Evolutionary conservation across 345 rosid species (phyloP).

Genomic region (Sonneratia caseolaris): DNA sequence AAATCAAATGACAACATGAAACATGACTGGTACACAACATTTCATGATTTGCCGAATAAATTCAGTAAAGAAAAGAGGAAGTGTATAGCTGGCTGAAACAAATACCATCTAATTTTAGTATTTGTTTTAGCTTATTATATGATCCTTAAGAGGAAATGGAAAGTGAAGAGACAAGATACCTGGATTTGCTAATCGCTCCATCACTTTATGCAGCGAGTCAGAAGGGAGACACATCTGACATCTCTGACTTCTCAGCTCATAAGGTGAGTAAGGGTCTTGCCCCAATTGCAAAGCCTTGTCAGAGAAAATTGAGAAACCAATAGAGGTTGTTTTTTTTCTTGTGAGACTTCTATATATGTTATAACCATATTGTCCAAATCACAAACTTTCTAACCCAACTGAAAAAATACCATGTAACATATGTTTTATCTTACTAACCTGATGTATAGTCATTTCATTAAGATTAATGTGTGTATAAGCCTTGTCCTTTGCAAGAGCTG

Average conservation of each 20-base stretch:
- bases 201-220: constrained; percentile 57
- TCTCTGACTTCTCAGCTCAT: constrained; percentile 44
- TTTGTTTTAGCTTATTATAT: too few relatives aligned
- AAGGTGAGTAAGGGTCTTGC: constrained; percentile 43
- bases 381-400: neutral
- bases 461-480: constrained; percentile 92
- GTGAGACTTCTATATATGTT: neutral
- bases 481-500: constrained; percentile 70
- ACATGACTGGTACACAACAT: too few relatives aligned
- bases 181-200: constrained; percentile 60
- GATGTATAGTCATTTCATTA: constrained; percentile 78
- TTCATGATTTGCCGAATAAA: too few relatives aligned
- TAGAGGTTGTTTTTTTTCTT: neutral
- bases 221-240: constrained; percentile 78
- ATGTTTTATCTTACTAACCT: constrained; percentile 29
- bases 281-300: constrained; percentile 63
- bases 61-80: too few relatives aligned
- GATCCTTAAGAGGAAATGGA: neutral
- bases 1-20: too few relatives aligned
- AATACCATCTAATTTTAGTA: too few relatives aligned
- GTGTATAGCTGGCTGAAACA: too few relatives aligned
- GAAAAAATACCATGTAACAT: neutral
- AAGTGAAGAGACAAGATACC: constrained; percentile 22
- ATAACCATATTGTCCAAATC: neutral
- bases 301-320: neutral